A percentile compares a stretch with the other conserved stretches of the same genome.
These are phyloP conservation scores for Durio zibethinus DNA, from an alignment of 345 rosid species.

Conservation along the genomic window DNA sequence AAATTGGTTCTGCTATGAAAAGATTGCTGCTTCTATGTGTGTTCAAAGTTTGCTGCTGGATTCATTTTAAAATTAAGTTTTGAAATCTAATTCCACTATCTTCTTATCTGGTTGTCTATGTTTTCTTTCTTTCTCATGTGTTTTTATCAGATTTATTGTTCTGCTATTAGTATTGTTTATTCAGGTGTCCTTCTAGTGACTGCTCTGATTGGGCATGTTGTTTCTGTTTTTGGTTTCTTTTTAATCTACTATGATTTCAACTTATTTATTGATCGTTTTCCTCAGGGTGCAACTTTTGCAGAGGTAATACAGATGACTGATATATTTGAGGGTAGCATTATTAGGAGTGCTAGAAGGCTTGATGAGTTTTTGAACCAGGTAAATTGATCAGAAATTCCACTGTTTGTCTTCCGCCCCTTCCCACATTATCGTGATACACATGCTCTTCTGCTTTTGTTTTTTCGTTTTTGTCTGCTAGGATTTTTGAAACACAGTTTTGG, in stretches of 20 bases:
- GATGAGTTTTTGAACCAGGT: conserved; percentile 99
- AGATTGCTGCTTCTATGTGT: background rate
- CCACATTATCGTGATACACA: background rate
- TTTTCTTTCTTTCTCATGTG: background rate
- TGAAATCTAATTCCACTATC: background rate
- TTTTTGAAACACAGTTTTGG: background rate
- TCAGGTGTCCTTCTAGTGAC: background rate
- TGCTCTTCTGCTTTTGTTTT: background rate
- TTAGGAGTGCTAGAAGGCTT: conserved; percentile 88
- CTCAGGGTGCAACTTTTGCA: conserved; percentile 84
- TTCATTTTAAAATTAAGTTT: background rate
- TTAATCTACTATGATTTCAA: background rate
- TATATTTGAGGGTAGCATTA: conserved; percentile 96
- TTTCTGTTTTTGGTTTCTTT: background rate
- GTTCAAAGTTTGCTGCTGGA: background rate
- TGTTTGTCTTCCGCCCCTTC: background rate
- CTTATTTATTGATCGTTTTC: conserved; percentile 15
- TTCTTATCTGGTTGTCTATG: background rate
- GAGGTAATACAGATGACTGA: conserved; percentile 96
- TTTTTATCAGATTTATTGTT: background rate
- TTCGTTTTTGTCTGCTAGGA: background rate
- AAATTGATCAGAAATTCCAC: background rate
- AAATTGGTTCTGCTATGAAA: background rate
- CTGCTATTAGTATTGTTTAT: background rate
- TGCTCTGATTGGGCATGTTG: background rate